These are phyloP conservation scores for Symbiotaphrina buchneri DNA, from an alignment of 495 filamentous ascomycete genomes.

Conservation along the genomic window DNA sequence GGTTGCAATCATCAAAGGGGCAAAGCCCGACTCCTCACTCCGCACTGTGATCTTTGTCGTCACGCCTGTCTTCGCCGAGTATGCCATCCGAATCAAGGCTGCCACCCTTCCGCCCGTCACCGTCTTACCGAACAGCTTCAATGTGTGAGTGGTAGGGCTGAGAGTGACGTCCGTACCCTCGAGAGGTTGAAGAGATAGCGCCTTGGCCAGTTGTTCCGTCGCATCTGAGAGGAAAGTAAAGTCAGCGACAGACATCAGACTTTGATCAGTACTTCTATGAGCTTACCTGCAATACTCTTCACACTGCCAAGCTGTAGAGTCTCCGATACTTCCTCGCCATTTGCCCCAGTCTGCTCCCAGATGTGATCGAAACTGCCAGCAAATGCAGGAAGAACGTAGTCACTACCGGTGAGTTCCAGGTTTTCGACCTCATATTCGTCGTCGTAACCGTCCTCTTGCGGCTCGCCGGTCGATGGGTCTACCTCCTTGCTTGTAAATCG, in stretches of 20 bases:
- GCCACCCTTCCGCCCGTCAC: conserved; percentile 78
- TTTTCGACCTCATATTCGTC: conserved; percentile 97
- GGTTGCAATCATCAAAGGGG: conserved; percentile 59
- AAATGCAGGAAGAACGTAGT: conserved; percentile 84
- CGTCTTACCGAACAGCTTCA: conserved; percentile 93
- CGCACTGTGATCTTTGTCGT: conserved; percentile 84
- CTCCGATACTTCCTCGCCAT: conserved; percentile 76
- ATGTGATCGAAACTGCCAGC: conserved; percentile 87
- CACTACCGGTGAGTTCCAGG: conserved; percentile 73
- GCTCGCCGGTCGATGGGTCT: conserved; percentile 80
- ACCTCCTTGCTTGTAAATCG: conserved; percentile 98
- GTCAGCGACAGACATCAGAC: conserved; percentile 1
- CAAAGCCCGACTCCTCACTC: conserved; percentile 82
- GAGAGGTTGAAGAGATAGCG: conserved; percentile 77
- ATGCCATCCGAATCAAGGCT: conserved; percentile 80
- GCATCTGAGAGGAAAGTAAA: conserved; percentile 37
- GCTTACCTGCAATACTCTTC: conserved; percentile 79
- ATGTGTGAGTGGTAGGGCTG: conserved; percentile 71
- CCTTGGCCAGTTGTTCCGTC: conserved; percentile 69
- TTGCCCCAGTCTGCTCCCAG: conserved; percentile 84
- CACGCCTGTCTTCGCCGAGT: conserved; percentile 72
- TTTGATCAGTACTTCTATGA: not conserved
- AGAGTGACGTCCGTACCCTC: conserved; percentile 83
- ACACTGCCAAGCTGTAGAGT: conserved; percentile 74
- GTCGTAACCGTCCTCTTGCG: conserved; percentile 81